Base-by-base conservation (phyloP, 1,284 basidiomycete species). In the Schizopora paradoxa region DNA sequence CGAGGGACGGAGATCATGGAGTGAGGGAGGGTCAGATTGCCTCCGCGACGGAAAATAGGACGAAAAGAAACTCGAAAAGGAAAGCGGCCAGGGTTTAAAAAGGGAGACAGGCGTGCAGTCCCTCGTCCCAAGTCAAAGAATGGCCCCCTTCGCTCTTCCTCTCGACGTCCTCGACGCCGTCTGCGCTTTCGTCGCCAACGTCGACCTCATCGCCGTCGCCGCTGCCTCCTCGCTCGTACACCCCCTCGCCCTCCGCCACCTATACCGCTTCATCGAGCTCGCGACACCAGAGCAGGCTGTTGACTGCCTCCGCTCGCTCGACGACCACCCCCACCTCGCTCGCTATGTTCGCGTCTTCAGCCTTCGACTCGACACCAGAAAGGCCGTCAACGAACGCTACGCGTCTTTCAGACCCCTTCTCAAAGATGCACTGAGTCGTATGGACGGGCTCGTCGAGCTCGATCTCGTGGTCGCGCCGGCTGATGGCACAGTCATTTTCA, bases 381-480 rank as follows among this genome's bases (percentile, higher is more conserved):
- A 67, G 40, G 60, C 63, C 37, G 54, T 72, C 57, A 65, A 74
- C 53, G 58, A 57, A 28, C n/a, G n/a, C n/a, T n/a, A n/a, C n/a
- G n/a, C n/a, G n/a, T 49, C 70, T 10, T 79, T 76, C 56, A 79
- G 77, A 59, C 52, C 44, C 51, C 59, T 62, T 34, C 73, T 87
- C 42, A 64, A 69, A 28, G 50, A 50, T 25, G 82, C 79, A 6
- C 64, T 88, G 36, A 58, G 64, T 13, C 62, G 67, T 58, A 84
- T 86, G 81, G 61, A 70, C 26, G 72, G 72, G 41, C 70, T 86
- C 43, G 66, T 62, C 32, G 72, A 71, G 11, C 76, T 88, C 49
- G 70, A 76, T 54, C 64, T 86, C 49, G 71, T 68, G 54, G 62
- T 80, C 52, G 72, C 76, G 61, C 59, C 71, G 22, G 48, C 51